phyloP scores from a whole-genome alignment of 306 rosid genomes.

The Prinsepia uniflora region DNA sequence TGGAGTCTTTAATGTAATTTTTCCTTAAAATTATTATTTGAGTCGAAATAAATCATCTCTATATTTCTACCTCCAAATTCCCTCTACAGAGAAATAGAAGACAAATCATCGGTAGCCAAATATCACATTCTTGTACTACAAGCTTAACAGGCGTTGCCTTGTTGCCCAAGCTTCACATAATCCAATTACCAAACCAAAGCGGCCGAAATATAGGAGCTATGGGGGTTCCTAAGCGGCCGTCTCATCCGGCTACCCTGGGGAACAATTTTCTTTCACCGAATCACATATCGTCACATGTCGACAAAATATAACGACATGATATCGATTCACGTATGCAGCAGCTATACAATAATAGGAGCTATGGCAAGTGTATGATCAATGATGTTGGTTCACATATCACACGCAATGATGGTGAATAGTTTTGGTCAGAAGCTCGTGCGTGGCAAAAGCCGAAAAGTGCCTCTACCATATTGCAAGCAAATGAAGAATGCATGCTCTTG shows the following conservation, averaged over 20 bases:
- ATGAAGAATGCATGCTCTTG: background rate
- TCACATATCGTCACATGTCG: no score
- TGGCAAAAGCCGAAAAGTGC: slow-evolving; percentile 31
- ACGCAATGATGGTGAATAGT: slow-evolving; percentile 10
- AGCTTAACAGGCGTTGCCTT: background rate
- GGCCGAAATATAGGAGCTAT: no score
- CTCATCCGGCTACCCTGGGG: no score
- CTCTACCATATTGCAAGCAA: background rate
- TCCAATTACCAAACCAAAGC: background rate
- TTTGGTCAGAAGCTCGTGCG: slow-evolving; percentile 26
- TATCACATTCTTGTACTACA: background rate
- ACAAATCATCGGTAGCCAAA: background rate
- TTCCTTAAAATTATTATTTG: no score
- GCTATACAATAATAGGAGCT: background rate
- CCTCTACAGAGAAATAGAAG: background rate
- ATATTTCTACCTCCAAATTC: background rate
- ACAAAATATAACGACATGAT: no score
- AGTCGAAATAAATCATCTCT: background rate
- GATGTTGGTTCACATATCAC: slow-evolving; percentile 11
- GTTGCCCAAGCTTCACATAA: background rate
- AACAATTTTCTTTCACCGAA: background rate
- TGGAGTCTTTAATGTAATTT: no score
- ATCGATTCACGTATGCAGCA: no score
- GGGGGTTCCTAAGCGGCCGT: no score
- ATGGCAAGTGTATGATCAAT: slow-evolving; percentile 1